phyloP scores from a whole-genome alignment of 306 rosid genomes.

The Cicer arietinum region DNA sequence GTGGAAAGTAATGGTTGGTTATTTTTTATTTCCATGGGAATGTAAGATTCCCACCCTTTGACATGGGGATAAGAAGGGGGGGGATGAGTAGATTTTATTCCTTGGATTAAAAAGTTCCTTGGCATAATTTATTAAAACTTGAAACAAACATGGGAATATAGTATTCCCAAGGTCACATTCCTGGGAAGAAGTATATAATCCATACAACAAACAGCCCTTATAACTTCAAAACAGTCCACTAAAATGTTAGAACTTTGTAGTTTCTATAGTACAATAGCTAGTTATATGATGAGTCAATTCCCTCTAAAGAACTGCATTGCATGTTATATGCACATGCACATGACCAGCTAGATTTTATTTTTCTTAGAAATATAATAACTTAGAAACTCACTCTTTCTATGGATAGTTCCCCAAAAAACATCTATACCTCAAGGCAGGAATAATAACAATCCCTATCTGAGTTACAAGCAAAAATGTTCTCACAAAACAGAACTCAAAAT shows the following conservation, averaged over 20 bases:
- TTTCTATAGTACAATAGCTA: not conserved
- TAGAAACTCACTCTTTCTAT: not conserved
- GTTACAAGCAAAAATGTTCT: not conserved
- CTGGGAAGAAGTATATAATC: no score
- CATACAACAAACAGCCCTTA: not conserved
- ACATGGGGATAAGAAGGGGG: no score
- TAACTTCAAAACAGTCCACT: not conserved
- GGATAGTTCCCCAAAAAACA: not conserved
- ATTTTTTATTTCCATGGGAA: no score
- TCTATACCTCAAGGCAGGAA: not conserved
- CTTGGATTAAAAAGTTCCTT: no score
- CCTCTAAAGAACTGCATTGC: not conserved
- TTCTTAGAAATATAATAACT: not conserved
- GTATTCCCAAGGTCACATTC: no score
- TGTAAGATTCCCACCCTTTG: no score
- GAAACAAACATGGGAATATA: no score
- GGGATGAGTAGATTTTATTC: no score
- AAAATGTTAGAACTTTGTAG: not conserved
- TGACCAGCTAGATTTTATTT: not conserved
- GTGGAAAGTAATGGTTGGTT: no score
- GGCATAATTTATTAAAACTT: no score
- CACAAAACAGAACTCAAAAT: not conserved
- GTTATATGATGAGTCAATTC: not conserved
- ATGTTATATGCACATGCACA: not conserved
- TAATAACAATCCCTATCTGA: not conserved